phyloP scores from a whole-genome alignment of 2,329 filamentous ascomycete species.

The Ceratocystis harringtonii region DNA sequence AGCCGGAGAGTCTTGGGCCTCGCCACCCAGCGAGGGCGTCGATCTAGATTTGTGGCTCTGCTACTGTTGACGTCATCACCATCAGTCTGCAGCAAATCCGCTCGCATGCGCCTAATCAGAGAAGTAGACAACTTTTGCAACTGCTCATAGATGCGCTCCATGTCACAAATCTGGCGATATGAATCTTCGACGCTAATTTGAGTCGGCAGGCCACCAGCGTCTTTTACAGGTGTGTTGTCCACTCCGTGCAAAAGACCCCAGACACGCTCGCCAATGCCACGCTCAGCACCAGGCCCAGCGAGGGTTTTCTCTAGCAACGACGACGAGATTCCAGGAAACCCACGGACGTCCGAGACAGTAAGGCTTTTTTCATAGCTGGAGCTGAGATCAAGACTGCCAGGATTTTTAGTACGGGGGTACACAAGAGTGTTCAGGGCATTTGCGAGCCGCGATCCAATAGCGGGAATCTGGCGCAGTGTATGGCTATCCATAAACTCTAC shows the following conservation, averaged over 20 bases:
- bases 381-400: not conserved
- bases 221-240: slow-evolving; percentile 58
- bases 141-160: slow-evolving; percentile 50
- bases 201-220: slow-evolving; percentile 55
- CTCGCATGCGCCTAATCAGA: slow-evolving; percentile 61
- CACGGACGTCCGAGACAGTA: slow-evolving; percentile 5
- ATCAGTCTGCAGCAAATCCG: slow-evolving; percentile 47
- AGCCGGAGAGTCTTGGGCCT: slow-evolving; percentile 69
- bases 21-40: slow-evolving; percentile 50
- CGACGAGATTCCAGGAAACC: slow-evolving; percentile 46
- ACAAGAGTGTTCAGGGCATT: slow-evolving; percentile 27
- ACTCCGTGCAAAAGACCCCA: slow-evolving; percentile 73
- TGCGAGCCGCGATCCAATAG: slow-evolving; percentile 68
- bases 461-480: slow-evolving; percentile 66
- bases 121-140: slow-evolving; percentile 53
- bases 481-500: slow-evolving; percentile 58
- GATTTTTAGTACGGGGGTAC: not conserved
- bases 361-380: not conserved
- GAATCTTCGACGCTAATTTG: slow-evolving; percentile 95
- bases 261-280: slow-evolving; percentile 54
- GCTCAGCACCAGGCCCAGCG: slow-evolving; percentile 51
- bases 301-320: slow-evolving; percentile 53
- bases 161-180: slow-evolving; percentile 50
- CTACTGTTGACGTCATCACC: slow-evolving; percentile 27
- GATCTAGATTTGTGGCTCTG: slow-evolving; percentile 19